Percentiles rank a stretch among this genome's conserved stretches.
Evolutionary conservation across 495 filamentous ascomycete species (phyloP).

Genomic region (Talaromyces trachyspermus): DNA sequence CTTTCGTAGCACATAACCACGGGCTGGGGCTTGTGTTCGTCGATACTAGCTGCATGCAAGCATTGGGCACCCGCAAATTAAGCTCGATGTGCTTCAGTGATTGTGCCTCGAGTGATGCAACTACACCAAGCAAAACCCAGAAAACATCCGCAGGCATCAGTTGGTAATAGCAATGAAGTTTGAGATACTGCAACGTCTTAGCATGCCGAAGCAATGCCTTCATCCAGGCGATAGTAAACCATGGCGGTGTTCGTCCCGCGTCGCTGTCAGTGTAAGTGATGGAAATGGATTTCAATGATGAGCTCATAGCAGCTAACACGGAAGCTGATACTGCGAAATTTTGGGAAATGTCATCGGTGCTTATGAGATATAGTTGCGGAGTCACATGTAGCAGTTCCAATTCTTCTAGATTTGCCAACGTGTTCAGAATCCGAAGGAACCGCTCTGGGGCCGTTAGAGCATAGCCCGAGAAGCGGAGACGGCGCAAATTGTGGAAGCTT

Average conservation of each 20-base stretch:
- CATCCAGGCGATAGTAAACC: neutral
- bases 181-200: slow-evolving; percentile 1
- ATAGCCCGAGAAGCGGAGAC: slow-evolving; percentile 3
- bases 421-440: neutral
- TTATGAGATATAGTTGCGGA: slow-evolving; percentile 3
- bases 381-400: neutral
- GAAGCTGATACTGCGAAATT: neutral
- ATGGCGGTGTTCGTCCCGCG: neutral
- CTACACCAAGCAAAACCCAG: neutral
- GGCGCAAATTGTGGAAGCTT: slow-evolving; percentile 1
- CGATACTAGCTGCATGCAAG: neutral
- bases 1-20: neutral
- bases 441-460: neutral
- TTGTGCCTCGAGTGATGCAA: neutral
- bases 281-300: neutral
- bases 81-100: slow-evolving; percentile 1
- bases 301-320: neutral
- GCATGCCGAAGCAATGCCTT: slow-evolving; percentile 2
- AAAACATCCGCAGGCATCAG: neutral
- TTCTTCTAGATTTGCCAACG: neutral
- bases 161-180: slow-evolving; percentile 4
- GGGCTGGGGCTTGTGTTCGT: neutral
- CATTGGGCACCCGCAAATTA: neutral
- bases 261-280: slow-evolving; percentile 1
- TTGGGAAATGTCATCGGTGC: neutral